These are phyloP conservation scores for Tilletia setariae DNA, from an alignment of 1,284 basidiomycete species.

Conservation along the genomic window DNA sequence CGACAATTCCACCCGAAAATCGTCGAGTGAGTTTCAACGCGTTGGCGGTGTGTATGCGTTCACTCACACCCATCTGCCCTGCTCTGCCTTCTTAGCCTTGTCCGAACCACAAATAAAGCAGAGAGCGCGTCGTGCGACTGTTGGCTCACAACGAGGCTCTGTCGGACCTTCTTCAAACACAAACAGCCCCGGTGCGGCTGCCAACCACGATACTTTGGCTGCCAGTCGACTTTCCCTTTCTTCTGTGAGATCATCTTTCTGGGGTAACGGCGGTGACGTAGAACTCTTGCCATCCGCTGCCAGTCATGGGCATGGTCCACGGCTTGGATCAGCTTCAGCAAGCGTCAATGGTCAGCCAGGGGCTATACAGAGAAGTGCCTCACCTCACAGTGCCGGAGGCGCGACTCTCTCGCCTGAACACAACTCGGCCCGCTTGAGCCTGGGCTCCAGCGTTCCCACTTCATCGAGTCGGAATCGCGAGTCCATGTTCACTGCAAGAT, in stretches of 20 bases:
- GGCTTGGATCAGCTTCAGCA: neutral
- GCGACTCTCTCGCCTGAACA: constrained; percentile 9
- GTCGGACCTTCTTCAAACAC: neutral
- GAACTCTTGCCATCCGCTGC: neutral
- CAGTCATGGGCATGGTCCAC: neutral
- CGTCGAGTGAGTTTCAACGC: no score
- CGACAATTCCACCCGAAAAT: no score
- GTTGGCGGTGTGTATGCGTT: no score
- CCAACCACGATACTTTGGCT: neutral
- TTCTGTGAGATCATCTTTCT: neutral
- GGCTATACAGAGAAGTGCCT: neutral
- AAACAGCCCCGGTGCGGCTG: neutral
- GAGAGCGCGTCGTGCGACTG: neutral
- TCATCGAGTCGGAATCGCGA: constrained; percentile 10
- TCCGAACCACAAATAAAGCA: neutral
- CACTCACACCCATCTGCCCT: no score
- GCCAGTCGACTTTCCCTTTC: constrained; percentile 1
- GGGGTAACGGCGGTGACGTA: neutral
- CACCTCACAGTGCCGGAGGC: neutral
- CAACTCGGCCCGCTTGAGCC: constrained; percentile 1
- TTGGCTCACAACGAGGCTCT: constrained; percentile 7
- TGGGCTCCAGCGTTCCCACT: neutral
- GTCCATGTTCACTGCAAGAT: constrained; percentile 7
- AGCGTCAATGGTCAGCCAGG: neutral
- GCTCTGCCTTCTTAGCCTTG: no score